Percentiles rank a stretch among this genome's conserved stretches.
Evolutionary conservation across 78 protist genomes (phyloP).

Genomic region (Dictyostelium capitatum): DNA sequence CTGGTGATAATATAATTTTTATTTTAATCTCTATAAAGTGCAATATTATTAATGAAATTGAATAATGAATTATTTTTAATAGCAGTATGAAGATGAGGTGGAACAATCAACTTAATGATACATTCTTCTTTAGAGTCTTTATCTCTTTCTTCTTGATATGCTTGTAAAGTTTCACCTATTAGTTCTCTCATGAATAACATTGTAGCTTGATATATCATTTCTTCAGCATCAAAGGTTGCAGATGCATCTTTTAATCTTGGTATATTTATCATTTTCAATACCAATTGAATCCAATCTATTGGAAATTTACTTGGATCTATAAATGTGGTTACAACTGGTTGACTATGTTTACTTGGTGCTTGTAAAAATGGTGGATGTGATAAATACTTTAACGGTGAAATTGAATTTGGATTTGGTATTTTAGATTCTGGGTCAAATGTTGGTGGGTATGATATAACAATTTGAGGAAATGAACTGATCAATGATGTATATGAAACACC

Average conservation of each 20-base stretch:
- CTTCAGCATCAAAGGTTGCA: conserved; percentile 18
- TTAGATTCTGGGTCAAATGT: conserved; percentile 73
- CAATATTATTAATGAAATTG: conserved; percentile 49
- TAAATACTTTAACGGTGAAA: background rate
- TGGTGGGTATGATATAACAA: conserved; percentile 37
- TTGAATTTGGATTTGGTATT: conserved; percentile 43
- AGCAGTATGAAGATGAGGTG: conserved; percentile 64
- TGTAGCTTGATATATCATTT: conserved; percentile 23
- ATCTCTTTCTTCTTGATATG: conserved; percentile 41
- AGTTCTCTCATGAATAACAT: conserved; percentile 36
- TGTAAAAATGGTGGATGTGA: background rate
- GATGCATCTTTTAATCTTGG: conserved; percentile 7
- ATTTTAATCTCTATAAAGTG: conserved; percentile 37
- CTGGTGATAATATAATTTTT: background rate
- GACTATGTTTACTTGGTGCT: background rate
- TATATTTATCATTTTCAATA: conserved; percentile 15
- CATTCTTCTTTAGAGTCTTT: conserved; percentile 54
- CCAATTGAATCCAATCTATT: conserved; percentile 26
- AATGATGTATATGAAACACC: conserved; percentile 36
- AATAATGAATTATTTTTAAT: conserved; percentile 34
- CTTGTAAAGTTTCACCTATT: conserved; percentile 7
- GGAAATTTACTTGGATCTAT: conserved; percentile 6
- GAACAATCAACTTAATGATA: conserved; percentile 48
- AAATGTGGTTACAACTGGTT: no score
- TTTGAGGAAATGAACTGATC: conserved; percentile 40